phyloP scores from a whole-genome alignment of 371 early-diverging fungal genomes.

The Mycotypha africana region DNA sequence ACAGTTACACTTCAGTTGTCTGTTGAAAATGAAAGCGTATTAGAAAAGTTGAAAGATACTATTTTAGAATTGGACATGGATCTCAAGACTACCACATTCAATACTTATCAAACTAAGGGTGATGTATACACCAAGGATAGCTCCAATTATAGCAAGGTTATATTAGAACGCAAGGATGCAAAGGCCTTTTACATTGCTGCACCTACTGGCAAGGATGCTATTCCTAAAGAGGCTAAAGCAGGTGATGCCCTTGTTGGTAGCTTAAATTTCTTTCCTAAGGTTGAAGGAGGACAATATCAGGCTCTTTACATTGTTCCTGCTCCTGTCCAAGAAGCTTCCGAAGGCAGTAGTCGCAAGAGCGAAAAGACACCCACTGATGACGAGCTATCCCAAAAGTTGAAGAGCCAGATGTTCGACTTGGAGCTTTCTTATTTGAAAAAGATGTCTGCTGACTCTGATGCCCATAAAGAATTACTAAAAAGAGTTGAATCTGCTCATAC shows the following conservation, averaged over 20 bases:
- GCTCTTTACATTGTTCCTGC: conserved; percentile 60
- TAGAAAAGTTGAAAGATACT: conserved; percentile 67
- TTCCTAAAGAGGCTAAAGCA: conserved; percentile 70
- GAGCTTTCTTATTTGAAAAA: conserved; percentile 81
- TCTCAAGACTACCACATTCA: conserved; percentile 54
- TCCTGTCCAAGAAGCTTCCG: conserved; percentile 9
- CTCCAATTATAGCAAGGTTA: conserved; percentile 35
- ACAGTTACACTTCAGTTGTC: conserved; percentile 73
- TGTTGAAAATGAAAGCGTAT: conserved; percentile 56
- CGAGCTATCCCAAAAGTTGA: conserved; percentile 50
- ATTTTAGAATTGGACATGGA: conserved; percentile 62
- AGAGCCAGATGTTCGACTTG: conserved; percentile 71
- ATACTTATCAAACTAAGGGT: conserved; percentile 48
- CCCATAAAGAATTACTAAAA: conserved; percentile 50
- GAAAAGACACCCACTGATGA: conserved; percentile 43
- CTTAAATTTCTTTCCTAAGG: conserved; percentile 47
- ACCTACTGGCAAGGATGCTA: conserved; percentile 24
- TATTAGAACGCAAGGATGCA: conserved; percentile 28
- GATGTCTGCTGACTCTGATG: conserved; percentile 49
- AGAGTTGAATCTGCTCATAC: conserved; percentile 54
- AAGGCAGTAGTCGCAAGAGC: conserved; percentile 13
- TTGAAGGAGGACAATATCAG: conserved; percentile 58
- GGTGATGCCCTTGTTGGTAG: conserved; percentile 80
- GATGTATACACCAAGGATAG: conserved; percentile 46
- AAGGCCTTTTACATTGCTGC: conserved; percentile 37